phyloP scores from a whole-genome alignment of 768 basidiomycete species.

The Sistotremastrum niveocremeum region DNA sequence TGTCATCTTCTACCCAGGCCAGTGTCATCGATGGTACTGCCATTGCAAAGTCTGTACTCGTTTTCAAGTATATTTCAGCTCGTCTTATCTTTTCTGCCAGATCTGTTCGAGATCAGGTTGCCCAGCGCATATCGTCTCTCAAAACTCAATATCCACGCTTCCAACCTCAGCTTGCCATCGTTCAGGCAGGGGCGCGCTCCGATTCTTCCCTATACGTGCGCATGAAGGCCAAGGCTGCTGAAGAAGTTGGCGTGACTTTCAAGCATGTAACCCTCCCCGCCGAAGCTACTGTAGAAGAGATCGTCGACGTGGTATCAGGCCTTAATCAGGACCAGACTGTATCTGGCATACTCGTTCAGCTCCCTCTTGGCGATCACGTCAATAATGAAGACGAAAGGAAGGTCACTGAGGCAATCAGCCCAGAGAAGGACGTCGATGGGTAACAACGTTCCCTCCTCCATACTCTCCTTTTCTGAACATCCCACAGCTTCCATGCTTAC shows the following conservation, averaged over 20 bases:
- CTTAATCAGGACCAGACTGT: slow-evolving; percentile 74
- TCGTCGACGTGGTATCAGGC: slow-evolving; percentile 63
- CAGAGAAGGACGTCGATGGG: slow-evolving; percentile 97
- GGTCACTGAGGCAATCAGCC: slow-evolving; percentile 90
- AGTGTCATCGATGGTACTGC: slow-evolving; percentile 72
- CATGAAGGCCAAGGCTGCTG: slow-evolving; percentile 94
- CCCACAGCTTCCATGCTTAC: slow-evolving; percentile 83
- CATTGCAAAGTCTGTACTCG: slow-evolving; percentile 58
- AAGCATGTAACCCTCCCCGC: slow-evolving; percentile 66
- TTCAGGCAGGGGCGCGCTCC: slow-evolving; percentile 86
- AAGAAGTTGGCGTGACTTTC: slow-evolving; percentile 84
- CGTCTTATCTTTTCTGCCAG: slow-evolving; percentile 27
- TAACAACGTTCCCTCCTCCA: slow-evolving; percentile 21
- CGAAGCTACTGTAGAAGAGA: slow-evolving; percentile 55
- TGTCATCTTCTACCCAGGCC: slow-evolving; percentile 20
- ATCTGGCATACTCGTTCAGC: slow-evolving; percentile 88
- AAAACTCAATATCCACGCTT: slow-evolving; percentile 73
- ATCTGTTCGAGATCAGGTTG: slow-evolving; percentile 65
- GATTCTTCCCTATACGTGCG: slow-evolving; percentile 90
- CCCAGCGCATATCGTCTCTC: slow-evolving; percentile 49
- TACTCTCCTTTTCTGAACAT: background rate
- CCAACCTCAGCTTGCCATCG: slow-evolving; percentile 78
- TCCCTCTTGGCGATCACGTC: slow-evolving; percentile 81
- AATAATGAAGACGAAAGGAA: slow-evolving; percentile 69
- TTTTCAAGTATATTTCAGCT: slow-evolving; percentile 1